Percentiles rank a stretch among this genome's conserved stretches.
Evolutionary conservation across 148 eudicot species (phyloP).

Genomic region (Amaranthus cruentus): DNA sequence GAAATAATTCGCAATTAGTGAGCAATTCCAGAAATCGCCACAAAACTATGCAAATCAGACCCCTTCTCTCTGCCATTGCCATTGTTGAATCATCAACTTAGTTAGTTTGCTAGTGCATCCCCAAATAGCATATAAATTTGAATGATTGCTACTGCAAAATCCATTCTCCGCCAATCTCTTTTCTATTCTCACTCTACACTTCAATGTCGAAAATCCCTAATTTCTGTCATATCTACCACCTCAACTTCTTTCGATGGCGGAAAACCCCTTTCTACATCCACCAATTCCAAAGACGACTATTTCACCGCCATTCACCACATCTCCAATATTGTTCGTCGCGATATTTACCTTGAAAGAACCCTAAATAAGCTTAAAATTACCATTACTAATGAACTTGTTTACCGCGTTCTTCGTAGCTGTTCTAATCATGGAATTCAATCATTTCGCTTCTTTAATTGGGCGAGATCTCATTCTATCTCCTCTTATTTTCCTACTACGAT

Average conservation of each 20-base stretch:
- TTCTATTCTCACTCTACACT: background rate
- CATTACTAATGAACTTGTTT: constrained; percentile 67
- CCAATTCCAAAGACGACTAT: constrained; percentile 56
- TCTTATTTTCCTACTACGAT: constrained; percentile 65
- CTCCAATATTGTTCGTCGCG: constrained; percentile 85
- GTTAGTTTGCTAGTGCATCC: no score
- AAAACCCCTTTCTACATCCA: constrained; percentile 14
- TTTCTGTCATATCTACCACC: constrained; percentile 8
- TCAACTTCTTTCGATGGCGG: background rate
- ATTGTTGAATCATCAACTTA: no score
- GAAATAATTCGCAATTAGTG: no score
- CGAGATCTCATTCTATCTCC: constrained; percentile 42
- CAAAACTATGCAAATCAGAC: no score
- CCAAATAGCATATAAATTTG: background rate
- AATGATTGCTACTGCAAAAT: constrained; percentile 27
- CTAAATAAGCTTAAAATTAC: constrained; percentile 64
- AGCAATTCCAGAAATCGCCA: no score
- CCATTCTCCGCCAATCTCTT: constrained; percentile 28
- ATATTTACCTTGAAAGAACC: constrained; percentile 80
- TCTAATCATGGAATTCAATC: constrained; percentile 50
- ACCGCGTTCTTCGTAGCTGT: constrained; percentile 76
- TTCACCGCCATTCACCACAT: constrained; percentile 84
- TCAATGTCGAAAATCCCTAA: constrained; percentile 2
- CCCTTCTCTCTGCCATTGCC: no score
- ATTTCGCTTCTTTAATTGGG: constrained; percentile 93